Evolutionary conservation across 768 basidiomycete species (phyloP).

Genomic region (Termitomyces sp.): DNA sequence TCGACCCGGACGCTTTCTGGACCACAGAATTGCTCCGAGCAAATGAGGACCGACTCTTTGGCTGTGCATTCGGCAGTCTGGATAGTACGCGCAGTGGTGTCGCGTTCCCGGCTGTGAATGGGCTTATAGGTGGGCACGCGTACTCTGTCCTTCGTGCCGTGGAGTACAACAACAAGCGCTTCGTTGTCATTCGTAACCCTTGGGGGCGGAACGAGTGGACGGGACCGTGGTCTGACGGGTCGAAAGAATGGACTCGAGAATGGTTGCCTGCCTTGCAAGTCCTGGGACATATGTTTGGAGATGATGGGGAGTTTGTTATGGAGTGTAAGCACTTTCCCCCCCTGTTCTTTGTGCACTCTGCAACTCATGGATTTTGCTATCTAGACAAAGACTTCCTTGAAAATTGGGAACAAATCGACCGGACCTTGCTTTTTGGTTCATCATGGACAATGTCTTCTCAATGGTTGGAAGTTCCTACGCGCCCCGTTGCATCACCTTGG

Average conservation of each 20-base stretch:
- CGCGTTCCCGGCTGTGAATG: constrained; percentile 24
- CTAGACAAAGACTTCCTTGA: constrained; percentile 33
- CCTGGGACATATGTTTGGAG: constrained; percentile 43
- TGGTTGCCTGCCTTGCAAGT: constrained; percentile 39
- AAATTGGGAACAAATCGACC: constrained; percentile 33
- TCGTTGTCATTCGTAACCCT: constrained; percentile 48
- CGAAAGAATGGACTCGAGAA: constrained; percentile 51
- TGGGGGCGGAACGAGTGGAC: constrained; percentile 49
- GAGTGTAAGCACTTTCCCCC: constrained; percentile 30
- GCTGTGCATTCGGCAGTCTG: constrained; percentile 35
- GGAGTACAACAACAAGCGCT: constrained; percentile 44
- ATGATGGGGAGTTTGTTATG: constrained; percentile 54
- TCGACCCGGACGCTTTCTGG: constrained; percentile 48
- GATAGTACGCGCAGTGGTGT: constrained; percentile 23
- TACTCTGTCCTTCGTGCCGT: constrained; percentile 47
- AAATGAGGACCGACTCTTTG: constrained; percentile 46
- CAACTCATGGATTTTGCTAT: not conserved
- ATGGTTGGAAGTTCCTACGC: constrained; percentile 31
- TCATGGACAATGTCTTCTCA: constrained; percentile 36
- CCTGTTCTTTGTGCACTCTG: not conserved
- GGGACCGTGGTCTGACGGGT: constrained; percentile 51
- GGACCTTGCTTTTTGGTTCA: constrained; percentile 33
- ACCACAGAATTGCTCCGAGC: constrained; percentile 40
- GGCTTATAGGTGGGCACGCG: constrained; percentile 37
- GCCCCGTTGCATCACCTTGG: constrained; percentile 27